These are phyloP conservation scores for Takakia lepidozioides DNA, from an alignment of 225 moss, liverwort and hornwort genomes.

Conservation along the genomic window DNA sequence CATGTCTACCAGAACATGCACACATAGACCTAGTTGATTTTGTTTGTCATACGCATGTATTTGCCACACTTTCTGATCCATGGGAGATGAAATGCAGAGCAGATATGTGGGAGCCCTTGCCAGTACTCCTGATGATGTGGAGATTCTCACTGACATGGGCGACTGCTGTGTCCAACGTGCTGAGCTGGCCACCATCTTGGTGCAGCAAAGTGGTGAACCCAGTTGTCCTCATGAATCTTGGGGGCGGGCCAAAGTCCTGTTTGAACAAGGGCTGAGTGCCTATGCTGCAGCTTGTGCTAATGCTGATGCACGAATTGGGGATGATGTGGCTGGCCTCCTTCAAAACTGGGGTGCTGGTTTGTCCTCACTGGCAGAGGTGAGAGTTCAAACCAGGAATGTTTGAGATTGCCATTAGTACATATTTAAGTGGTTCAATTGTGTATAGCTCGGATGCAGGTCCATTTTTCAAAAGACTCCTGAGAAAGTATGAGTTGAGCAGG, in stretches of 20 bases:
- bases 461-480: too few relatives aligned
- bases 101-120: constrained; percentile 59
- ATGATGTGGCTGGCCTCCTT: constrained; percentile 73
- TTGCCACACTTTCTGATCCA: too few relatives aligned
- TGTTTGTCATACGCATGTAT: too few relatives aligned
- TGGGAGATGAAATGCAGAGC: constrained; percentile 48
- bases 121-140: constrained; percentile 64
- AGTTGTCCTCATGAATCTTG: constrained; percentile 21
- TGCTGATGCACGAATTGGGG: constrained; percentile 72
- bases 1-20: too few relatives aligned
- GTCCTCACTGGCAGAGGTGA: constrained; percentile 60
- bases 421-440: too few relatives aligned
- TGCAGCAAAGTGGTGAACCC: constrained; percentile 9
- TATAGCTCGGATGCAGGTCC: too few relatives aligned
- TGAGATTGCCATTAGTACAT: too few relatives aligned
- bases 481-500: too few relatives aligned
- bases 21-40: too few relatives aligned
- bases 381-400: too few relatives aligned
- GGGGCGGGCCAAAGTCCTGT: constrained; percentile 38
- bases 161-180: constrained; percentile 73
- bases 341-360: constrained; percentile 81
- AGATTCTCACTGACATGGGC: constrained; percentile 73
- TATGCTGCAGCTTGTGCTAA: constrained; percentile 69
- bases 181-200: constrained; percentile 41
- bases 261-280: constrained; percentile 44